Evolutionary conservation across 306 rosid species (phyloP), one percentile per base, ranked within the genome.

Genomic region (Citrullus mucosospermus): DNA sequence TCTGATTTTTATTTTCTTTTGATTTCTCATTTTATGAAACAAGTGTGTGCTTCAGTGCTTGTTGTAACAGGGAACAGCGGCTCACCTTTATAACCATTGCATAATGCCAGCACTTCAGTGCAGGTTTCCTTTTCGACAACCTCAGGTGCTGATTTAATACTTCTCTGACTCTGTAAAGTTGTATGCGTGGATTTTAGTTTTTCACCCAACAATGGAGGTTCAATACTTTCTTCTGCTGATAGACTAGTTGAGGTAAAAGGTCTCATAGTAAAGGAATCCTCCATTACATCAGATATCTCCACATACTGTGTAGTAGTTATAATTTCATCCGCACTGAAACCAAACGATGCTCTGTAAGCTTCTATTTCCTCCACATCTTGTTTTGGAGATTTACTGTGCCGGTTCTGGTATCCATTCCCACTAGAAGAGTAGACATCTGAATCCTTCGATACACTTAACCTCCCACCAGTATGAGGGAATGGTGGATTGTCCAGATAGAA

Each of bases 241-340:
- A 87, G 85, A 84, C 89, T 87, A 66, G 83, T 88, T 44, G 96
- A 76, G 39, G 95, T 72, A 75, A 90, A 90, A 16, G 98, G 96
- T 62, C 86, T 86, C 91, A 95, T 95, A 48, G 97, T 89, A 82
- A 95, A 95, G n/a, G 97, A 91, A 43, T 95, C 98, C 28, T 91
- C 97, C 88, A 83, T 88, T 43, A 92, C 99, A 86, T 90, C 98
- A 82, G 99, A 82, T 83, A 96, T 96, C 88, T 96, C 99, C 78
- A 92, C 98, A 36, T 92, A 96, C 13, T 96, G 93, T 62, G 92
- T 9, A 43, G 99, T 92, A 46, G 92, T 88, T 83, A 92, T 88
- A 78, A 96, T 90, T 87, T 96, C 99, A 88, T 96, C 99, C n/a
- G 99, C 99, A 84, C 99, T 96, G 84, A 96, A 96, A 83, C 99